Percentiles rank a stretch among this genome's conserved stretches.
These are phyloP conservation scores for Cucumis hystrix DNA, from an alignment of 306 rosid genomes.

Conservation along the genomic window DNA sequence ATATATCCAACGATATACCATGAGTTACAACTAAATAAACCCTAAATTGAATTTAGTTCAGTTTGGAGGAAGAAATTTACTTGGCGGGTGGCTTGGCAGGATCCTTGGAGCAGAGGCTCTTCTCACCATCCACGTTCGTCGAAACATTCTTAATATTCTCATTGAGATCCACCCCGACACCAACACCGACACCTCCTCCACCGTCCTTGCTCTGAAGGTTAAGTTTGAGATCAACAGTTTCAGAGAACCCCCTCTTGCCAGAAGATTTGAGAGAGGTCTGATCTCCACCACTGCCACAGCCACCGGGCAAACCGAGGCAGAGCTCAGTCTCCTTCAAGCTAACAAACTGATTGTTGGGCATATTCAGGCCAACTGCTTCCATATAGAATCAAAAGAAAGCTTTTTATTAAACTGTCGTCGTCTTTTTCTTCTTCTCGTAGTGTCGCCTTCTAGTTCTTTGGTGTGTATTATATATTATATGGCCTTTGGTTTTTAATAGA, in stretches of 20 bases:
- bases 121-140: conserved; percentile 20
- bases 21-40: neutral
- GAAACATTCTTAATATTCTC: conserved; percentile 22
- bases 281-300: neutral
- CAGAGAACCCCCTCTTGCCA: conserved; percentile 57
- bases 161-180: conserved; percentile 10
- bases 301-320: conserved; percentile 55
- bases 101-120: conserved; percentile 27
- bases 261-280: conserved; percentile 21
- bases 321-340: conserved; percentile 56
- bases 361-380: conserved; percentile 19
- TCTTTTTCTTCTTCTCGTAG: neutral
- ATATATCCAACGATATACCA: neutral
- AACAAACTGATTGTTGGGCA: conserved; percentile 10
- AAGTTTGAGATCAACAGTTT: conserved; percentile 58
- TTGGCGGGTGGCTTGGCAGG: conserved; percentile 56
- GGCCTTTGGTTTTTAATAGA: conserved; percentile 15
- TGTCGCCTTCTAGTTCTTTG: conserved; percentile 13
- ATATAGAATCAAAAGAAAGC: neutral
- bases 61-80: conserved; percentile 14
- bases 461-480: conserved; percentile 17
- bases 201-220: conserved; percentile 37
- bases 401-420: neutral
- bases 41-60: neutral
- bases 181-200: neutral